Conservation (phyloP, 768 basidiomycete genomes). For the Podaxis sp. region DNA sequence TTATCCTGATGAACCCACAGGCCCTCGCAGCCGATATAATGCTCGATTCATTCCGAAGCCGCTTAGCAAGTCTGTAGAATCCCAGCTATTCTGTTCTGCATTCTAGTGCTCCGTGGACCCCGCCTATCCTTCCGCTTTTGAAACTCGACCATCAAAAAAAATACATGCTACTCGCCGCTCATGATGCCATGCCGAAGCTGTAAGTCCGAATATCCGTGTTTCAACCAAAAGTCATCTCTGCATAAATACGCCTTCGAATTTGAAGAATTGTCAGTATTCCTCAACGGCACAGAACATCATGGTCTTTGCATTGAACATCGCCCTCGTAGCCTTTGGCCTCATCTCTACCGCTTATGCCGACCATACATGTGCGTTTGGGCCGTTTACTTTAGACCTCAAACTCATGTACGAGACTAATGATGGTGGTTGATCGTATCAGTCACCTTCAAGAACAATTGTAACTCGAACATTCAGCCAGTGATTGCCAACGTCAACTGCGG, state of each 20-base stretch:
- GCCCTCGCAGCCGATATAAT: too few species aligned
- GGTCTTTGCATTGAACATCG: background rate
- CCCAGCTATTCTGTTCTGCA: background rate
- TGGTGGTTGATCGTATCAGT: slow-evolving; percentile 20
- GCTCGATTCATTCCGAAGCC: background rate
- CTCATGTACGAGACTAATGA: background rate
- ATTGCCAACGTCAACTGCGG: slow-evolving; percentile 39
- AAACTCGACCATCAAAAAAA: background rate
- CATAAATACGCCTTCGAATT: background rate
- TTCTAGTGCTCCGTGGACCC: background rate
- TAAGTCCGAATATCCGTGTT: background rate
- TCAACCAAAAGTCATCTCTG: background rate
- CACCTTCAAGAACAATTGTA: slow-evolving; percentile 34
- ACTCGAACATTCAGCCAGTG: slow-evolving; percentile 27
- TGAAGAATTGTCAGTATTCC: background rate
- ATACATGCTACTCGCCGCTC: background rate
- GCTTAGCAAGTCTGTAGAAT: background rate
- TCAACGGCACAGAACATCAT: background rate
- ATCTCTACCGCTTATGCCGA: slow-evolving; percentile 18
- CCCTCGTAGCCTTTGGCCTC: background rate
- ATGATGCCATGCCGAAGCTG: background rate
- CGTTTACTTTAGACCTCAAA: background rate
- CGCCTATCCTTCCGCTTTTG: background rate
- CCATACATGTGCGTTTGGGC: slow-evolving; percentile 19
- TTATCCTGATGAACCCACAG: too few species aligned